These are phyloP conservation scores for Gnaphalium uliginosum DNA, from an alignment of 129 eudicot genomes.

Conservation along the genomic window DNA sequence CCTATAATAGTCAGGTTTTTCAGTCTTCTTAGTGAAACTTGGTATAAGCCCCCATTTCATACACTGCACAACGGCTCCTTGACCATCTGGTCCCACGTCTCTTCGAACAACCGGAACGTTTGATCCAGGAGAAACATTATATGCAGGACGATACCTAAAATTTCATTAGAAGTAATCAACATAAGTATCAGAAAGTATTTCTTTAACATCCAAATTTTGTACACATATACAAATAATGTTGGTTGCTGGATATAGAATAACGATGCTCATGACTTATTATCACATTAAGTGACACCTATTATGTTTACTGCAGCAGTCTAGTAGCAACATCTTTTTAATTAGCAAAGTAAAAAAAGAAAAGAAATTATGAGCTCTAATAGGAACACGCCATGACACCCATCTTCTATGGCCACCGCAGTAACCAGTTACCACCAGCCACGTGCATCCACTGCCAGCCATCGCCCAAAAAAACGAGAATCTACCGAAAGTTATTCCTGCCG, in stretches of 20 bases:
- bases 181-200: background rate
- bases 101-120: slow-evolving; percentile 75
- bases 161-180: slow-evolving; percentile 10
- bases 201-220: slow-evolving; percentile 17
- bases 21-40: slow-evolving; percentile 83
- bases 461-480: no score
- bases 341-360: no score
- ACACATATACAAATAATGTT: background rate
- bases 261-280: background rate
- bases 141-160: slow-evolving; percentile 69
- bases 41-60: slow-evolving; percentile 99
- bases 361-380: background rate
- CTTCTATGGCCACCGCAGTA: background rate
- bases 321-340: no score
- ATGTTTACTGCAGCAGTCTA: no score
- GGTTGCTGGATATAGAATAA: slow-evolving; percentile 2
- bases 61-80: slow-evolving; percentile 79
- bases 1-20: slow-evolving; percentile 84
- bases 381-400: background rate
- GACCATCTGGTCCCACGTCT: slow-evolving; percentile 49
- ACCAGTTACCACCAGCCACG: no score
- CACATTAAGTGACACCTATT: no score
- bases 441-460: no score
- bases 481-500: no score
- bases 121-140: slow-evolving; percentile 87